Percentiles rank a stretch among this genome's conserved stretches.
These are phyloP conservation scores for Hygrophorus russula DNA, from an alignment of 768 basidiomycete species.

Conservation along the genomic window DNA sequence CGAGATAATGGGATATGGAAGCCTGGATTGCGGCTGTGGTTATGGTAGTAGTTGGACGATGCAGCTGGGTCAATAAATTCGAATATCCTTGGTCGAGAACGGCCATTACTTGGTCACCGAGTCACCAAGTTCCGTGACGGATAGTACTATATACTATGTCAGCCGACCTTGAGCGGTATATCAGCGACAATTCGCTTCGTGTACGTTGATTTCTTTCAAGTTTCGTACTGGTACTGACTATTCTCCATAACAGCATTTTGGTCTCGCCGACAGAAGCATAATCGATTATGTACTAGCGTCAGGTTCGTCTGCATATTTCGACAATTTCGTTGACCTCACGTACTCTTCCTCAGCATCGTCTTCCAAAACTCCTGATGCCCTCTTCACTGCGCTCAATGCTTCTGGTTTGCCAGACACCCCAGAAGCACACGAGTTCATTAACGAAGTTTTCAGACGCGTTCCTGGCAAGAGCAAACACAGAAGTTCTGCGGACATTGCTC, in stretches of 20 bases:
- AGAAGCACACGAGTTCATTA: slow-evolving; percentile 71
- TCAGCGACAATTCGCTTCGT: slow-evolving; percentile 67
- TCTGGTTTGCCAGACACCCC: slow-evolving; percentile 76
- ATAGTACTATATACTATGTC: too few species aligned
- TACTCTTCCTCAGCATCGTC: slow-evolving; percentile 46
- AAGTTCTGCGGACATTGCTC: slow-evolving; percentile 31
- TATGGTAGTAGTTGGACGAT: slow-evolving; percentile 30
- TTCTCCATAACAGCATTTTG: slow-evolving; percentile 49
- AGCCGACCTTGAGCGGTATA: slow-evolving; percentile 54
- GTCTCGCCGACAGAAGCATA: slow-evolving; percentile 72
- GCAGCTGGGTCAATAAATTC: slow-evolving; percentile 41
- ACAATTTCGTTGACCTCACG: slow-evolving; percentile 3
- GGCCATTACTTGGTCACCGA: too few species aligned
- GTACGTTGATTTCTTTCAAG: slow-evolving; percentile 26
- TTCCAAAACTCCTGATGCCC: slow-evolving; percentile 67
- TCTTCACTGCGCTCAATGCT: slow-evolving; percentile 64
- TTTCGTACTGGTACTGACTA: slow-evolving; percentile 2
- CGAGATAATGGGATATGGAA: slow-evolving; percentile 49
- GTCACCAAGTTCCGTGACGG: too few species aligned
- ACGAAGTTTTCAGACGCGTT: slow-evolving; percentile 62
- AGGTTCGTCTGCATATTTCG: slow-evolving; percentile 32
- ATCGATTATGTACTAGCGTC: slow-evolving; percentile 83
- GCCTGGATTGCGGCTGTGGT: slow-evolving; percentile 39
- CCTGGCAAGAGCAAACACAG: slow-evolving; percentile 75
- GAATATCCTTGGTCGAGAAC: slow-evolving; percentile 18